Percentiles rank a stretch among this genome's conserved stretches.
phyloP scores from a whole-genome alignment of 2,329 filamentous ascomycete genomes.

The Arthrobotrys entomopaga region DNA sequence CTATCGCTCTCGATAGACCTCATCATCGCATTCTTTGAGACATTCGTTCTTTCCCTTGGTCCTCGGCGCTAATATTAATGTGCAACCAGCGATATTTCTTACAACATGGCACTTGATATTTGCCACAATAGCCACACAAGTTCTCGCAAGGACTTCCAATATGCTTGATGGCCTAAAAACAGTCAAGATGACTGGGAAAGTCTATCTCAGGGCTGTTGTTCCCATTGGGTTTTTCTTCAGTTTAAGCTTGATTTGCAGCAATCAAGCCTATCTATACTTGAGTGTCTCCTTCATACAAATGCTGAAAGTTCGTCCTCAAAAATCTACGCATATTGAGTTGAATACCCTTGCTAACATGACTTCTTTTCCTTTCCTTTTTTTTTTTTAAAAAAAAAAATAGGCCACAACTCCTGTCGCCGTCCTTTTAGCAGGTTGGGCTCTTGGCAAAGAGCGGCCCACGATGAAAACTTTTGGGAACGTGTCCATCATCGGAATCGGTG shows the following conservation, averaged over 20 bases:
- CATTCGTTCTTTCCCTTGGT: too few species aligned
- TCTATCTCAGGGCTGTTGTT: slow-evolving; percentile 92
- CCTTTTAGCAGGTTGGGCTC: slow-evolving; percentile 85
- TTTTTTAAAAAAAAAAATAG: too few species aligned
- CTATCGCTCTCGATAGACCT: slow-evolving; percentile 36
- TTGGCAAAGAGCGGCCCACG: slow-evolving; percentile 85
- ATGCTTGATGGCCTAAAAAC: slow-evolving; percentile 93
- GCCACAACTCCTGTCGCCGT: slow-evolving; percentile 95
- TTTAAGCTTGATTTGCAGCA: slow-evolving; percentile 93
- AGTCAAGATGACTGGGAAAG: slow-evolving; percentile 94
- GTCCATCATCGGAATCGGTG: slow-evolving; percentile 91
- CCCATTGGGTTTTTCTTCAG: slow-evolving; percentile 97
- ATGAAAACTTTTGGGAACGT: slow-evolving; percentile 90
- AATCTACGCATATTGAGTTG: neutral
- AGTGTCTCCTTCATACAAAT: slow-evolving; percentile 98
- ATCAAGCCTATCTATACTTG: slow-evolving; percentile 93
- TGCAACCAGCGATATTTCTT: slow-evolving; percentile 69
- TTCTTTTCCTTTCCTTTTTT: neutral
- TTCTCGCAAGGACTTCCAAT: slow-evolving; percentile 87
- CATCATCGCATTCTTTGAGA: neutral
- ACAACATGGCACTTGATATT: slow-evolving; percentile 97
- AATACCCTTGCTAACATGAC: neutral
- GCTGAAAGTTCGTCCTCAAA: slow-evolving; percentile 77
- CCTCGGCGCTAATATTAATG: neutral
- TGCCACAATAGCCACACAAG: slow-evolving; percentile 91